Evolutionary conservation across 257 asterid genomes (phyloP), one percentile per base, ranked within the genome.

Genomic region (Solanum ahanhuiri): DNA sequence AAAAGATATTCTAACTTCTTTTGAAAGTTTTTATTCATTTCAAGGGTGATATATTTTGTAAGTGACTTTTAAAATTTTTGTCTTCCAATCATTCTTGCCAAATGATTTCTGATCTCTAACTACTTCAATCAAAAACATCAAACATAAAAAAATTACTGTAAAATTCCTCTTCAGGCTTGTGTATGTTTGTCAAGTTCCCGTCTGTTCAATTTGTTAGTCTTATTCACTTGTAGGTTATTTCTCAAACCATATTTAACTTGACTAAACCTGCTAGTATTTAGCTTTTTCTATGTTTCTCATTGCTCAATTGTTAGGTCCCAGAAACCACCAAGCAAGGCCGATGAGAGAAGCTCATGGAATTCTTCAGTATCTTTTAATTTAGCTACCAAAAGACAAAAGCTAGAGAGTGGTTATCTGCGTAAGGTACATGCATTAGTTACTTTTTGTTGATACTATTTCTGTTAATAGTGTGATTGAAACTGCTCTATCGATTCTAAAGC

Each of bases 341-440:
- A 45, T 22, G 57, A 10, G 73, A 51, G 82, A 45, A 71, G 69
- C 48, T 57, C 81, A 37, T 54, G 66, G 82, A 85, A 72, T 71
- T 85, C 83, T 30, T 69, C 71, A 28, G 57, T 34, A 71, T 51
- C 43, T 45, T 75, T 71, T 20, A 85, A 71, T 71, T 9, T 22
- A 45, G 87, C 87, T 30, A 51, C 83, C 58, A 85, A 85, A 51
- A 71, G 87, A 71, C 87, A 71, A 85, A 71, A 85, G 70, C 87
- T 85, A 12, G 83, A 85, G 69, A 51, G 70, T 51, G 87, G 83
- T 33, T 85, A 85, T 76, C 54, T 85, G 58, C 70, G 67, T 22
- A 71, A 85, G 87, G 83, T 85, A 34, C 17, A 23, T 31, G 79
- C 12, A 48, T 34, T 60, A 45, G 20, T 51, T 85, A 83, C 73